Percentiles rank a stretch among this genome's conserved stretches.
Conservation (phyloP, 2,329 filamentous ascomycete genomes). For the Sporothrix mexicana region DNA sequence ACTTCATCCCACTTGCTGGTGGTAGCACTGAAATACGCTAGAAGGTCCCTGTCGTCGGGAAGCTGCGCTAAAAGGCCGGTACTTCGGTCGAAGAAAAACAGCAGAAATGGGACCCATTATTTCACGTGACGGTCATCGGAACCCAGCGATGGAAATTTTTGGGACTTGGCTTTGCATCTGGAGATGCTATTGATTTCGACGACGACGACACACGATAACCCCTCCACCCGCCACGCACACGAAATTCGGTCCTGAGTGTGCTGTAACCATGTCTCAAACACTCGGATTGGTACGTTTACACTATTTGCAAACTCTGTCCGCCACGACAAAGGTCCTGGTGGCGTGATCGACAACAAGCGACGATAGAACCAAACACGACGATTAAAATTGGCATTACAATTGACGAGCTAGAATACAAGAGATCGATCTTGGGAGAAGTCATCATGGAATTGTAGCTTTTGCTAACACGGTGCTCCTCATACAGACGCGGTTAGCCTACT, state of each 20-base stretch:
- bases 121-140: slow-evolving; percentile 7
- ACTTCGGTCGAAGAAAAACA: background rate
- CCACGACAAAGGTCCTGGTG: background rate
- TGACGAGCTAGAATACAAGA: background rate
- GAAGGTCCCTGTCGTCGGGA: slow-evolving; percentile 4
- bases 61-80: background rate
- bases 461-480: background rate
- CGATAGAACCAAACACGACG: background rate
- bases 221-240: background rate
- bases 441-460: too few relatives aligned
- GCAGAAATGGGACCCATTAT: background rate
- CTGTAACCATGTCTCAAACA: slow-evolving; percentile 72
- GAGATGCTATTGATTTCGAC: slow-evolving; percentile 1
- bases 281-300: slow-evolving; percentile 68
- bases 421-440: background rate
- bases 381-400: background rate
- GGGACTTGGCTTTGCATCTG: background rate
- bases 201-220: background rate
- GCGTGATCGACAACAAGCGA: background rate
- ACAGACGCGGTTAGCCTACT: slow-evolving; percentile 95
- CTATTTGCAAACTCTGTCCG: background rate
- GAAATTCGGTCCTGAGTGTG: background rate
- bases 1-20: slow-evolving; percentile 8
- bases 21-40: slow-evolving; percentile 14
- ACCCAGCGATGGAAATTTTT: slow-evolving; percentile 12